Base-by-base conservation (phyloP, 2,329 filamentous ascomycete genomes). In the Diplodia intermedia region DNA sequence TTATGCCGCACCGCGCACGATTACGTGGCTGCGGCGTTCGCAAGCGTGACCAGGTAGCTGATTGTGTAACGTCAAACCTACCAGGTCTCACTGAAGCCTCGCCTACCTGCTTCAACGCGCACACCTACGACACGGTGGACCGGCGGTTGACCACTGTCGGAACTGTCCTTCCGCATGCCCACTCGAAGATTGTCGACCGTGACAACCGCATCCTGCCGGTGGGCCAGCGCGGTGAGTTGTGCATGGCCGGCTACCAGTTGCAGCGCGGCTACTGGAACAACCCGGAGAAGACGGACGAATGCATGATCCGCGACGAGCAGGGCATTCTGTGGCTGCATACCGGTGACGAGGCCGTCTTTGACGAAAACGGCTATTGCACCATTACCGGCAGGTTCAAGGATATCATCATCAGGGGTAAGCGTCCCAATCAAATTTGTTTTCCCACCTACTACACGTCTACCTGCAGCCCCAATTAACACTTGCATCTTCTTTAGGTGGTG, bases 381-480 rank as follows among this genome's bases (percentile, higher is more conserved):
- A 92, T 93, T 71, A 93, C 90, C 0, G 90, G 91, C 0, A 83
- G 90, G 23, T 91, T 92, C 79, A 93, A 93, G 80, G 91, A 93
- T 69, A 92, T 93, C 43, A 92, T 93, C 68, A 93, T 93, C 69
- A 83, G 90, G 73, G 90, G 88, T 78, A 72, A 47, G 76, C 71
- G 54, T 36, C 61, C 43, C 26, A 49, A 20, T 23, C 33, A n/a
- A 53, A 12, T 53, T 61, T n/a, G 68, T 47, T 65, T 36, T 36
- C 33, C 33, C 33, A 36, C 60, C 86, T 18, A 29, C 62, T 33
- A 15, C 33, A 65, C 9, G 11, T 7, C 12, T 47, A 6, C n/a
- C 57, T 11, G 31, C 29, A 63, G 38, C 3, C n/a, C 18, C n/a
- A 6, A n/a, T 52, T 69, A 33, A 69, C 33, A 15, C 3, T 12